Conservation (phyloP, 352 stramenopile genomes). For the Thalassiosira allenii region DNA sequence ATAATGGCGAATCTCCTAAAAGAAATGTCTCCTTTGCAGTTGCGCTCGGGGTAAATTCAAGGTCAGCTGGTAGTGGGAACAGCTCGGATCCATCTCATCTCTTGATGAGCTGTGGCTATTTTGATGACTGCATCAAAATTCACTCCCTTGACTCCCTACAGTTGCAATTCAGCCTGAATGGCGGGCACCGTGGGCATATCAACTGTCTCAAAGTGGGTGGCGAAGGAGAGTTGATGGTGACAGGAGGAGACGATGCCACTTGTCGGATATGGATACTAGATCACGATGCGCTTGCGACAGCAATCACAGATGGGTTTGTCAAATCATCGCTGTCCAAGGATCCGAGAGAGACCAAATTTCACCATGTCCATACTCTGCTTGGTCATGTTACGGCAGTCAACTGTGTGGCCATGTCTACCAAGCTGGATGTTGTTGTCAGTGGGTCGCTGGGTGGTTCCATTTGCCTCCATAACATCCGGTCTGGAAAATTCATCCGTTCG, state of each 20-base stretch:
- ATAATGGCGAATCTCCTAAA: slow-evolving; percentile 8
- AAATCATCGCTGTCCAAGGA: slow-evolving; percentile 66
- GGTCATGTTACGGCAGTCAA: slow-evolving; percentile 78
- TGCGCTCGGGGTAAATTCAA: slow-evolving; percentile 68
- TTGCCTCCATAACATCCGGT: slow-evolving; percentile 86
- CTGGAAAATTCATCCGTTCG: slow-evolving; percentile 82
- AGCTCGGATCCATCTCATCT: slow-evolving; percentile 65
- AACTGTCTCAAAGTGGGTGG: slow-evolving; percentile 78
- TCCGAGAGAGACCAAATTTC: slow-evolving; percentile 64
- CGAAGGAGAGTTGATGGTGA: slow-evolving; percentile 78
- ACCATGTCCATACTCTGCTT: slow-evolving; percentile 63
- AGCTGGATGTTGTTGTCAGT: slow-evolving; percentile 87
- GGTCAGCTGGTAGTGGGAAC: slow-evolving; percentile 46
- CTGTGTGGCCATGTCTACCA: slow-evolving; percentile 76
- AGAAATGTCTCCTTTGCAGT: slow-evolving; percentile 75
- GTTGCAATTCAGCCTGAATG: slow-evolving; percentile 63
- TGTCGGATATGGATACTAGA: slow-evolving; percentile 83
- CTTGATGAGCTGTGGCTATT: slow-evolving; percentile 82
- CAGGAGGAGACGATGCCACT: slow-evolving; percentile 82
- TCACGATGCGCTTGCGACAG: slow-evolving; percentile 72
- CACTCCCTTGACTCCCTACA: slow-evolving; percentile 73
- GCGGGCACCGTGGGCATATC: slow-evolving; percentile 77
- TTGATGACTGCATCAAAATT: slow-evolving; percentile 80
- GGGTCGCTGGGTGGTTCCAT: slow-evolving; percentile 82
- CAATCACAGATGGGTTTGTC: slow-evolving; percentile 83